Conservation (phyloP, 257 asterid genomes). For the Gentiana macrophylla region DNA sequence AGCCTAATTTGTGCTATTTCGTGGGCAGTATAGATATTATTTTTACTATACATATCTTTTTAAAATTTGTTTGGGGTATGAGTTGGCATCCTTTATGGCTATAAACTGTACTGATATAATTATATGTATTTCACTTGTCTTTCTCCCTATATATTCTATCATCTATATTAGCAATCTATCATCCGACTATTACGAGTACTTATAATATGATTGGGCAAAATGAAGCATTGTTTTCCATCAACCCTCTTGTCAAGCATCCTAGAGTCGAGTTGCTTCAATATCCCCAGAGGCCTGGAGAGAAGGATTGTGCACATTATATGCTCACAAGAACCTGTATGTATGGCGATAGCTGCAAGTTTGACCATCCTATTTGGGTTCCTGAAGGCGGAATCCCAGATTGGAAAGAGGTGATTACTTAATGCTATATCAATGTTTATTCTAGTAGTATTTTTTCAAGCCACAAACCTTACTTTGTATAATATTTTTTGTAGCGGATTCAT, state of each 20-base stretch:
- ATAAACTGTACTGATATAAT: conserved; percentile 21
- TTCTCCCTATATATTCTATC: conserved; percentile 50
- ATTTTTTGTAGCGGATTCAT: not conserved
- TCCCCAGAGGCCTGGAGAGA: conserved; percentile 99
- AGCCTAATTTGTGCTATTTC: not conserved
- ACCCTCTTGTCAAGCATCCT: conserved; percentile 92
- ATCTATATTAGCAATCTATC: conserved; percentile 81
- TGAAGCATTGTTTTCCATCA: conserved; percentile 90
- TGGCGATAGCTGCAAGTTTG: conserved; percentile 99
- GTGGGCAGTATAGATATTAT: not conserved
- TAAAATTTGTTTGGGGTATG: conserved; percentile 14
- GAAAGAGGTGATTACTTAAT: conserved; percentile 93
- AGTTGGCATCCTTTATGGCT: conserved; percentile 7
- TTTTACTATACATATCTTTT: conserved; percentile 1
- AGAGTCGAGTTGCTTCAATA: conserved; percentile 92
- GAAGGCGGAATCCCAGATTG: conserved; percentile 99
- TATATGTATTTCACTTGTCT: conserved; percentile 24
- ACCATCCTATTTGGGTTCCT: conserved; percentile 99
- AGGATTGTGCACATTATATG: conserved; percentile 99
- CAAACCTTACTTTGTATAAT: not conserved
- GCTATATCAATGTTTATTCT: conserved; percentile 20
- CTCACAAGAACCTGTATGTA: conserved; percentile 97
- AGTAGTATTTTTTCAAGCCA: not conserved
- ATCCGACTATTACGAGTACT: conserved; percentile 78
- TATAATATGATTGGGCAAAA: conserved; percentile 77